Evolutionary conservation across 75 land plant genomes (phyloP).

Genomic region (Larix kaempferi): DNA sequence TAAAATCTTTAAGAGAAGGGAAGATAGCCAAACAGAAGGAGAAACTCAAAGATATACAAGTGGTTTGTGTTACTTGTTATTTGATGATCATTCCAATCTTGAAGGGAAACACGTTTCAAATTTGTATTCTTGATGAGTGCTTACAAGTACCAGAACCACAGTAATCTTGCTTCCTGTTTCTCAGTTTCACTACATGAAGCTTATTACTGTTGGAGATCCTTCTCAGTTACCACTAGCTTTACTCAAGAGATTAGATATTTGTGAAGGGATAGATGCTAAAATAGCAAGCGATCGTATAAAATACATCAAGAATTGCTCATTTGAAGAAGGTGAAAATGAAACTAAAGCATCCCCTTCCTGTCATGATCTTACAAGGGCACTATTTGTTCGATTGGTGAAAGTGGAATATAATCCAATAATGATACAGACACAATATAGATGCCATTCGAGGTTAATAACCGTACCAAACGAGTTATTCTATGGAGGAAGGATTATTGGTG

Average conservation of each 20-base stretch:
- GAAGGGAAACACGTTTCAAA: conserved; percentile 15
- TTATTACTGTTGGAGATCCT: conserved; percentile 37
- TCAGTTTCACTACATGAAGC: conserved; percentile 25
- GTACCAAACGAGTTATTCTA: conserved; percentile 28
- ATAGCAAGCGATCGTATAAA: neutral
- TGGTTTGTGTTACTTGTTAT: too few relatives aligned
- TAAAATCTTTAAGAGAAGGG: too few relatives aligned
- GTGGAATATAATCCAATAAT: conserved; percentile 15
- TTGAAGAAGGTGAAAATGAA: conserved; percentile 8
- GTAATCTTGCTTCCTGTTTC: conserved; percentile 23
- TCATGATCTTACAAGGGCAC: conserved; percentile 14
- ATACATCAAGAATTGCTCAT: neutral
- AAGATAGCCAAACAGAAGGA: too few relatives aligned
- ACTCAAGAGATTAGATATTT: neutral
- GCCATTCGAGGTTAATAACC: conserved; percentile 32
- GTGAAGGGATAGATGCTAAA: neutral
- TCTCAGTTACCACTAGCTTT: conserved; percentile 25
- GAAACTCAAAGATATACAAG: too few relatives aligned
- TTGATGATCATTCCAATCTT: conserved; percentile 9
- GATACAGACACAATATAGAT: conserved; percentile 28
- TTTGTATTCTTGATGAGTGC: conserved; percentile 33
- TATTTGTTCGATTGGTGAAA: conserved; percentile 27
- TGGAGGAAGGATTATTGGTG: conserved; percentile 18
- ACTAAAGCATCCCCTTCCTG: neutral
- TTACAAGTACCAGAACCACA: conserved; percentile 28